A percentile compares a stretch with the other conserved stretches of the same genome.
Evolutionary conservation across 2,329 filamentous ascomycete genomes (phyloP).

Genomic region (Xylaria sp.): DNA sequence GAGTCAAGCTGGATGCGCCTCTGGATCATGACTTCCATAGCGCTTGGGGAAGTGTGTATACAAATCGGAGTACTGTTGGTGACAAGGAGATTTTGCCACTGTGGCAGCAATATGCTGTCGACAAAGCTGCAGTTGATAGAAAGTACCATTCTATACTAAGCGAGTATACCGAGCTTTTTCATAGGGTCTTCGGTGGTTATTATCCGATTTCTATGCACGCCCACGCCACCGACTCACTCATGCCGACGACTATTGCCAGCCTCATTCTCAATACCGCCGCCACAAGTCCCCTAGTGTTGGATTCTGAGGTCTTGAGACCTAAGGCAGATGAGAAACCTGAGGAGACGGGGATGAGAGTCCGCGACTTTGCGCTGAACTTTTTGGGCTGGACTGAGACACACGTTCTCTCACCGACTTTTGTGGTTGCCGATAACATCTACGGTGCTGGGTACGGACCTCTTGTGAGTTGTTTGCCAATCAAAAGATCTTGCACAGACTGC

Average conservation of each 20-base stretch:
- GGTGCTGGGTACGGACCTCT: constrained; percentile 39
- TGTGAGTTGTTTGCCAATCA: constrained; percentile 21
- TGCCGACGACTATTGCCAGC: constrained; percentile 39
- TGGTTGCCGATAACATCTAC: constrained; percentile 41
- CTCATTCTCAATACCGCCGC: constrained; percentile 40
- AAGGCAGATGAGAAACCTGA: constrained; percentile 36
- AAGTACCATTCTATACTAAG: constrained; percentile 39
- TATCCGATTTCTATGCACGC: constrained; percentile 41
- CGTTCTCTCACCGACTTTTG: constrained; percentile 38
- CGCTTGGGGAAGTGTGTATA: constrained; percentile 41
- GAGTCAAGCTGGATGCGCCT: neutral
- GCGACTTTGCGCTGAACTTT: constrained; percentile 35
- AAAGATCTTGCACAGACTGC: neutral
- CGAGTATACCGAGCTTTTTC: constrained; percentile 40
- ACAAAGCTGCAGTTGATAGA: constrained; percentile 39
- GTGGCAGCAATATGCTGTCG: constrained; percentile 42
- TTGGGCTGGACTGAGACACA: constrained; percentile 41
- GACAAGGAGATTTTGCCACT: constrained; percentile 37
- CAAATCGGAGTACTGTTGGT: constrained; percentile 39
- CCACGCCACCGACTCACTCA: constrained; percentile 33
- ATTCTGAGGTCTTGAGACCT: constrained; percentile 31
- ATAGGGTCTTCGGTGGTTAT: constrained; percentile 41
- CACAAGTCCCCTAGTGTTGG: constrained; percentile 35
- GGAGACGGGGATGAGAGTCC: constrained; percentile 38
- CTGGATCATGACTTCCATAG: constrained; percentile 44